These are phyloP conservation scores for Ophiostoma perfectum DNA, from an alignment of 2,329 filamentous ascomycete species.

Conservation along the genomic window DNA sequence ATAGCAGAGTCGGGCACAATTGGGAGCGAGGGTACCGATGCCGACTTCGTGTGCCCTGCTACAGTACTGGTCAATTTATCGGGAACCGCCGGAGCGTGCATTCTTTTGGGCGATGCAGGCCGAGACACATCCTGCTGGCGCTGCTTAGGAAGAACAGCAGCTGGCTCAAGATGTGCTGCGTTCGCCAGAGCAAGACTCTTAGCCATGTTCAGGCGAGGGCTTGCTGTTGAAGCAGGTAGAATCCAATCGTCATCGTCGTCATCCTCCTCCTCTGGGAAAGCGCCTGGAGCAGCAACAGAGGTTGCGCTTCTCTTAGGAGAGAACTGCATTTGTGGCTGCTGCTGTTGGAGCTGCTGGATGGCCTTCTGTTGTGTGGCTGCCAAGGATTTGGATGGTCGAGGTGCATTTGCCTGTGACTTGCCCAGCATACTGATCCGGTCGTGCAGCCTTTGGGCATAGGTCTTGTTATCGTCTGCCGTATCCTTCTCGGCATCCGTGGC, in stretches of 20 bases:
- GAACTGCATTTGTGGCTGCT: not conserved
- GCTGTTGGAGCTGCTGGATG: conserved; percentile 17
- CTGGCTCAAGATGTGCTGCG: conserved; percentile 52
- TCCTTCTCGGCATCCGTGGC: conserved; percentile 41
- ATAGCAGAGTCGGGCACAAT: conserved; percentile 28
- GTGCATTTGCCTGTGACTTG: conserved; percentile 48
- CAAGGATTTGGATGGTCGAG: conserved; percentile 46
- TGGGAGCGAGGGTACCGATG: conserved; percentile 54
- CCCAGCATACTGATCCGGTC: conserved; percentile 79
- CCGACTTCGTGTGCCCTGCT: conserved; percentile 54
- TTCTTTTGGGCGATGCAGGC: conserved; percentile 36
- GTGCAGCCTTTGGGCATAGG: conserved; percentile 87
- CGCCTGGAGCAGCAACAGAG: conserved; percentile 46
- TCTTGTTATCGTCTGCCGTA: conserved; percentile 67
- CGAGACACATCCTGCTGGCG: conserved; percentile 32
- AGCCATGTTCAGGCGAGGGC: conserved; percentile 47
- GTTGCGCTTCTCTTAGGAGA: conserved; percentile 18
- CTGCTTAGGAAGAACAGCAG: conserved; percentile 39
- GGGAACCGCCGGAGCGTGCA: conserved; percentile 22
- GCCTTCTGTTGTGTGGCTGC: conserved; percentile 24
- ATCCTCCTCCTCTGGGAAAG: conserved; percentile 48
- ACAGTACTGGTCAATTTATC: conserved; percentile 26
- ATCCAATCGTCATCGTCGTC: conserved; percentile 59
- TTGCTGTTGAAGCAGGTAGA: conserved; percentile 38
- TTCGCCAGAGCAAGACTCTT: conserved; percentile 57